phyloP scores from a whole-genome alignment of 139 green algal genomes.

The Chloropicon primus region DNA sequence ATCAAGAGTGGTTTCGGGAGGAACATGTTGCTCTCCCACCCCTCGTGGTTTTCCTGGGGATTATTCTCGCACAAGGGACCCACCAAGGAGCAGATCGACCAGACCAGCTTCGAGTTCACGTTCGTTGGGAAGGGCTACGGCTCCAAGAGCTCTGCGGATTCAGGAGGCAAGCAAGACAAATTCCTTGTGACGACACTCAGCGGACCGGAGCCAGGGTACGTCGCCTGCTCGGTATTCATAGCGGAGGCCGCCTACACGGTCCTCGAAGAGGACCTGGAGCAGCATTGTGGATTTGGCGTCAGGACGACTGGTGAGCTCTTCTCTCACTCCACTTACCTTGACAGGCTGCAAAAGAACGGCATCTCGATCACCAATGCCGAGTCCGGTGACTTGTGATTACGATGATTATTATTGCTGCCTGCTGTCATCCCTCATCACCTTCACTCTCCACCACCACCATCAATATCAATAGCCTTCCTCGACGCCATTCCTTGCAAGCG shows the following conservation, averaged over 20 bases:
- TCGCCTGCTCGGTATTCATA: constrained; percentile 37
- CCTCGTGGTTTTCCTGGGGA: constrained; percentile 22
- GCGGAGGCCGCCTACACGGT: constrained; percentile 31
- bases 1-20: constrained; percentile 27
- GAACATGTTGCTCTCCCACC: constrained; percentile 19
- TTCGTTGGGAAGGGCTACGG: constrained; percentile 29
- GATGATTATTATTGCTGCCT: no score
- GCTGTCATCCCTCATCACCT: no score
- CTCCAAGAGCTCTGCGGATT: constrained; percentile 3
- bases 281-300: not conserved
- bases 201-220: constrained; percentile 45
- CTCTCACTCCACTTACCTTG: not conserved
- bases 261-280: constrained; percentile 24
- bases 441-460: no score
- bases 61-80: constrained; percentile 43
- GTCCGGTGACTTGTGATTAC: no score
- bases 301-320: not conserved
- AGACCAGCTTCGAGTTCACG: constrained; percentile 29
- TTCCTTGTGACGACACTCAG: constrained; percentile 15
- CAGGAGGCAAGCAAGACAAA: not conserved
- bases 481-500: no score
- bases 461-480: no score
- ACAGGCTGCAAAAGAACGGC: not conserved
- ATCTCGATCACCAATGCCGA: not conserved
- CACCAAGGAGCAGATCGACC: constrained; percentile 30